phyloP scores from a whole-genome alignment of 257 asterid species.

The Rhazya stricta region DNA sequence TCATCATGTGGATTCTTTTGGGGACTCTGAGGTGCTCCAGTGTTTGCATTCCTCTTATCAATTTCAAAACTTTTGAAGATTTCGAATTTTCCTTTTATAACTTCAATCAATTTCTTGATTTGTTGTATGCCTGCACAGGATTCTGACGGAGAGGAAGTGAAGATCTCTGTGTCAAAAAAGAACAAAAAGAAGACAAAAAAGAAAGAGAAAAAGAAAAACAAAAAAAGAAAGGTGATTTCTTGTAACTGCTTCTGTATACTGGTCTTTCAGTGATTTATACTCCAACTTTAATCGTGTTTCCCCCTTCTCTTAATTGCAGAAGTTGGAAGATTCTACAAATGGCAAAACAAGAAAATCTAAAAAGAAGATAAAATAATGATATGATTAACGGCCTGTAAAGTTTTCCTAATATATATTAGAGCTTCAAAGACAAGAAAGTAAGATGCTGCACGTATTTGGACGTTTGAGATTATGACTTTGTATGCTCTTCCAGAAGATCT shows the following conservation, averaged over 20 bases:
- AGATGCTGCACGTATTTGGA: neutral
- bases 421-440: neutral
- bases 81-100: neutral
- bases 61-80: neutral
- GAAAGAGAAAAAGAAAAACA: slow-evolving; percentile 26
- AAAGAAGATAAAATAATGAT: slow-evolving; percentile 55
- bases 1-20: slow-evolving; percentile 77
- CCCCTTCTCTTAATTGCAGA: slow-evolving; percentile 33
- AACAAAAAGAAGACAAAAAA: slow-evolving; percentile 45
- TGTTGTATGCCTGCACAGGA: slow-evolving; percentile 39
- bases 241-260: neutral
- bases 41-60: neutral
- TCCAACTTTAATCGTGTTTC: neutral
- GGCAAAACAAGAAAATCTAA: slow-evolving; percentile 29
- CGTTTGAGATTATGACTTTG: neutral
- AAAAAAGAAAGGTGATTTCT: slow-evolving; percentile 41
- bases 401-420: neutral
- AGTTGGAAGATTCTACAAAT: slow-evolving; percentile 26
- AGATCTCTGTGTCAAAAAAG: slow-evolving; percentile 29
- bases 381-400: neutral
- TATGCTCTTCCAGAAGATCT: neutral
- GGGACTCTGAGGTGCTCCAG: slow-evolving; percentile 55
- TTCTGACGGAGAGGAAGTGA: slow-evolving; percentile 28
- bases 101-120: neutral
- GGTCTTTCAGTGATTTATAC: slow-evolving; percentile 2